Conservation (phyloP, 2,329 filamentous ascomycete genomes). For the Exophiala sp. region DNA sequence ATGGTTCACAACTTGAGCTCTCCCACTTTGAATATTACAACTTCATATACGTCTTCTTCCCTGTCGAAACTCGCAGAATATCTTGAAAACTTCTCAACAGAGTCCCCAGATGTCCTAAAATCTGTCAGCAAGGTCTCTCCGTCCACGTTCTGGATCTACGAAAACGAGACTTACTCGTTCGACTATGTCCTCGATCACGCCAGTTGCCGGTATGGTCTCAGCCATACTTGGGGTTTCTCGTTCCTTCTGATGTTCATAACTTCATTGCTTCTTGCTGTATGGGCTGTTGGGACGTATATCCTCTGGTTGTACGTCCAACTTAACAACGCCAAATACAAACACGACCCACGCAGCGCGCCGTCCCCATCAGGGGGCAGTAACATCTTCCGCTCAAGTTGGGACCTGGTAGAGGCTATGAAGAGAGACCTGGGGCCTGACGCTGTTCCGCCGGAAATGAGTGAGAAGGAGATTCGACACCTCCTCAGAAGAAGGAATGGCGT, state of each 20-base stretch:
- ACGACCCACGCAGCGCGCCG: not conserved
- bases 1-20: constrained; percentile 10
- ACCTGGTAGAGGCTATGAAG: constrained; percentile 19
- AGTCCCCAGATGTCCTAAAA: constrained; percentile 1
- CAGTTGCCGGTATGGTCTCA: constrained; percentile 14
- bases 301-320: constrained; percentile 35
- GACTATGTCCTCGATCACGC: constrained; percentile 15
- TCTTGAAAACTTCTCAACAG: constrained; percentile 8
- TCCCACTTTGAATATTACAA: constrained; percentile 20
- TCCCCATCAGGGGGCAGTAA: constrained; percentile 27
- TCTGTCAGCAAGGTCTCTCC: constrained; percentile 3
- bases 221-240: constrained; percentile 37
- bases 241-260: constrained; percentile 34
- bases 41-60: constrained; percentile 9
- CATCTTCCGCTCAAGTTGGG: constrained; percentile 29
- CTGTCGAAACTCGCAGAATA: constrained; percentile 10
- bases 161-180: constrained; percentile 17
- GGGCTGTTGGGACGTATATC: constrained; percentile 33
- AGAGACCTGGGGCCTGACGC: constrained; percentile 17
- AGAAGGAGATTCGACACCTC: constrained; percentile 14
- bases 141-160: constrained; percentile 16
- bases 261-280: constrained; percentile 32
- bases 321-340: constrained; percentile 16
- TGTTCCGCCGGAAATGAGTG: constrained; percentile 11
- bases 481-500: constrained; percentile 7